These are phyloP conservation scores for Gossypium raimondii DNA, from an alignment of 345 rosid genomes.

Conservation along the genomic window DNA sequence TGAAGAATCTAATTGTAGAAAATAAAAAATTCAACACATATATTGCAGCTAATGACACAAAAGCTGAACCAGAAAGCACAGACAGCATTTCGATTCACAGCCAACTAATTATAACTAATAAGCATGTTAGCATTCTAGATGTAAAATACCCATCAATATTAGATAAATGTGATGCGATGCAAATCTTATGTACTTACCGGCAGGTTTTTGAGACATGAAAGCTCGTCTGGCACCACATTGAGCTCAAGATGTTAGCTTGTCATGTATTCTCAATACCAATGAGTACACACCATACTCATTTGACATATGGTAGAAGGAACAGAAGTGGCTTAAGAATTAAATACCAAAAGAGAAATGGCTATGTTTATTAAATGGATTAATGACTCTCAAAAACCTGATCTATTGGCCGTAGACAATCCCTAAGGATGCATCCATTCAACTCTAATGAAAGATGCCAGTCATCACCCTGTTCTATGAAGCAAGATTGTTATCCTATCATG, in stretches of 20 bases:
- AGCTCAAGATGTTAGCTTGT: not conserved
- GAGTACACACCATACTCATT: not conserved
- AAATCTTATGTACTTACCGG: not conserved
- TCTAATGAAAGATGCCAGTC: not conserved
- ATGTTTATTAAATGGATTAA: not conserved
- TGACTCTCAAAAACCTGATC: not conserved
- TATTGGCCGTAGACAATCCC: no score
- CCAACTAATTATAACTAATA: not conserved
- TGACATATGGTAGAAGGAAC: not conserved
- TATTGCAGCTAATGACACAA: not conserved
- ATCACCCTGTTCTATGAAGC: not conserved
- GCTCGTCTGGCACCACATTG: not conserved
- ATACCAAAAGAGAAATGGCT: not conserved
- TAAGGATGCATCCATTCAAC: no score
- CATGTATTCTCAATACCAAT: not conserved
- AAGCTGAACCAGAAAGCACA: not conserved
- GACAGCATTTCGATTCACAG: not conserved
- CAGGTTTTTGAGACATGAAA: not conserved
- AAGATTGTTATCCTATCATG: not conserved
- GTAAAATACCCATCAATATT: not conserved
- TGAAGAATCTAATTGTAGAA: not conserved
- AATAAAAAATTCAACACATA: not conserved
- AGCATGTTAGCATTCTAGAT: not conserved
- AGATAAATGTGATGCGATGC: not conserved
- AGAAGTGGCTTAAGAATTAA: no score